Evolutionary conservation across 352 stramenopile genomes (phyloP).

Genomic region (Aphanomyces euteiches): DNA sequence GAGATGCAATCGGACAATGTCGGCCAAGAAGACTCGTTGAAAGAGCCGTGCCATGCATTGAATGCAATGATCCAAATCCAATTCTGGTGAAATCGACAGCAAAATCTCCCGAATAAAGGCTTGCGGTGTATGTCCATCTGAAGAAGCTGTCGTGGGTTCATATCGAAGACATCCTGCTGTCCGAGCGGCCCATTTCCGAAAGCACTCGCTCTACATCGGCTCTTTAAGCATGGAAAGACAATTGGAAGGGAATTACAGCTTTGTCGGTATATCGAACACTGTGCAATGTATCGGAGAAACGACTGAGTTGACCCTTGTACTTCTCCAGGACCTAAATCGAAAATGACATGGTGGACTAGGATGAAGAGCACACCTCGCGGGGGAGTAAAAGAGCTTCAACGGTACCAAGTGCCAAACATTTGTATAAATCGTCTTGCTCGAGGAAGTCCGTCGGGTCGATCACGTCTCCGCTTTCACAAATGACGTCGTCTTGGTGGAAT

Average conservation of each 20-base stretch:
- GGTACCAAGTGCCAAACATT: conserved; percentile 6
- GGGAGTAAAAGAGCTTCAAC: conserved; percentile 17
- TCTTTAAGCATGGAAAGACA: neutral
- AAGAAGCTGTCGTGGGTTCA: neutral
- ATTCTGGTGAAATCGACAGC: conserved; percentile 21
- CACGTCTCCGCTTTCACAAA: conserved; percentile 25
- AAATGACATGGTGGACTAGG: neutral
- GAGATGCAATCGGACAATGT: conserved; percentile 14
- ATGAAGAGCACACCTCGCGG: neutral
- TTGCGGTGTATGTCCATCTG: conserved; percentile 12
- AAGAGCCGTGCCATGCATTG: conserved; percentile 29
- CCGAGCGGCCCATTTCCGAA: conserved; percentile 18
- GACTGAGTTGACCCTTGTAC: conserved; percentile 8
- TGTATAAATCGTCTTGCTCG: neutral
- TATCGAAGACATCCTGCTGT: conserved; percentile 19
- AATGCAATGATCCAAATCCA: conserved; percentile 29
- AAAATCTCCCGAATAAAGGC: conserved; percentile 29
- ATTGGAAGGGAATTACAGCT: conserved; percentile 3
- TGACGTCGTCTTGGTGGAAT: conserved; percentile 4
- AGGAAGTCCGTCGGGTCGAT: conserved; percentile 23
- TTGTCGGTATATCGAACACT: conserved; percentile 23
- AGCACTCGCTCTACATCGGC: conserved; percentile 22
- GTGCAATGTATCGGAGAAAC: conserved; percentile 9
- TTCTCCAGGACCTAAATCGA: conserved; percentile 8
- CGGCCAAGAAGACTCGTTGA: conserved; percentile 5